Conservation (phyloP, 2,329 filamentous ascomycete genomes). For the Botryotinia convoluta region DNA sequence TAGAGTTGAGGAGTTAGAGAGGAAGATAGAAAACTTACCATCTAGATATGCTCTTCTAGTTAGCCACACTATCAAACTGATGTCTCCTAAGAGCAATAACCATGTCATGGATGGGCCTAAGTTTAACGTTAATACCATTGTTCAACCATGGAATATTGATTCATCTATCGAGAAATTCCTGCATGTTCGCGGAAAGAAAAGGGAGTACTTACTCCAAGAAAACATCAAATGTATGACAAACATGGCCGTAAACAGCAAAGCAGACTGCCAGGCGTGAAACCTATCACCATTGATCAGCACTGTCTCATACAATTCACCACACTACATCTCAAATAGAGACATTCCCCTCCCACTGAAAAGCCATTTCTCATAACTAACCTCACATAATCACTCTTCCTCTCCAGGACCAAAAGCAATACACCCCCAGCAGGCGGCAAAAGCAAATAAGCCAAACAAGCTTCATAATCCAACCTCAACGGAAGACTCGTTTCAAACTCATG, state of each 20-base stretch:
- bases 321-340: not conserved
- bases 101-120: conserved; percentile 66
- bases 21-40: conserved; percentile 44
- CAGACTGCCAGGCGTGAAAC: conserved; percentile 96
- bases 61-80: conserved; percentile 73
- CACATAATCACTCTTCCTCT: conserved; percentile 96
- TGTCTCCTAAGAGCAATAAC: conserved; percentile 73
- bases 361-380: conserved; percentile 46
- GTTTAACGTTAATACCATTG: not conserved
- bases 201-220: conserved; percentile 62
- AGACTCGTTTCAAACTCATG: conserved; percentile 90
- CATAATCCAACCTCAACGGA: conserved; percentile 81
- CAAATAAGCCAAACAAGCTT: conserved; percentile 87
- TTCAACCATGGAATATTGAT: too few relatives aligned
- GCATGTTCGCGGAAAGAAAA: too few relatives aligned
- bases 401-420: conserved; percentile 77
- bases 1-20: not conserved
- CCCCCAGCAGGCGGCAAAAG: conserved; percentile 81
- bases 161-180: not conserved
- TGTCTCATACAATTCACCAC: not conserved
- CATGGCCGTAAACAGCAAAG: conserved; percentile 72
- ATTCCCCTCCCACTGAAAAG: not conserved
- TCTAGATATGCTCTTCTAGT: conserved; percentile 80
- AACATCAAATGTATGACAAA: conserved; percentile 82
- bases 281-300: conserved; percentile 43